Conservation (phyloP, 768 basidiomycete species). For the Scleroderma bovista region DNA sequence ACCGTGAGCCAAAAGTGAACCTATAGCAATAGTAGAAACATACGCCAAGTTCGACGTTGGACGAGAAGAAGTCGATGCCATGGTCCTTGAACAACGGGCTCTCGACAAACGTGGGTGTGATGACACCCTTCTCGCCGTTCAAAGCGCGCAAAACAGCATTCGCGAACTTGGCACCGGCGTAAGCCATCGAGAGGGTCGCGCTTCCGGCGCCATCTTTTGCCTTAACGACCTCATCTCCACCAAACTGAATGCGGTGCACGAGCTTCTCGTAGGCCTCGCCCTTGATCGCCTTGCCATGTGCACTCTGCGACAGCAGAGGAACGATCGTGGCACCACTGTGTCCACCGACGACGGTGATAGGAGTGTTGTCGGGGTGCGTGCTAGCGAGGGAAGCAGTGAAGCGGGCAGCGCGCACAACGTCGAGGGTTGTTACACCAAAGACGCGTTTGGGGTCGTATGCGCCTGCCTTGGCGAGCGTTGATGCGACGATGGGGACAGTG, state of each 20-base stretch:
- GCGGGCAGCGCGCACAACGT: constrained; percentile 92
- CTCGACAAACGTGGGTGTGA: constrained; percentile 85
- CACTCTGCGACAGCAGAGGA: constrained; percentile 84
- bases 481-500: constrained; percentile 95
- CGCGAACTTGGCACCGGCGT: constrained; percentile 70
- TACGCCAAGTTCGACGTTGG: constrained; percentile 91
- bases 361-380: constrained; percentile 57
- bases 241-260: constrained; percentile 92
- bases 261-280: constrained; percentile 74
- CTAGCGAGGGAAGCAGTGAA: constrained; percentile 76
- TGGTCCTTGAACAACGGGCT: constrained; percentile 78
- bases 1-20: constrained; percentile 1
- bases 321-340: constrained; percentile 98
- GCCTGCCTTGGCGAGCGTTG: constrained; percentile 85
- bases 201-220: constrained; percentile 87
- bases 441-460: constrained; percentile 85
- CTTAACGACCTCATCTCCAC: constrained; percentile 98
- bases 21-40: constrained; percentile 16
- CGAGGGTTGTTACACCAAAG: constrained; percentile 97
- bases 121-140: constrained; percentile 60
- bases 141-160: constrained; percentile 54
- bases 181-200: constrained; percentile 75
- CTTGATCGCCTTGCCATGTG: constrained; percentile 61
- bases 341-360: constrained; percentile 87
- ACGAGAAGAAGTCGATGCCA: constrained; percentile 94